Conservation (phyloP, 225 moss, liverwort and hornwort genomes). For the Bryum argenteum region DNA sequence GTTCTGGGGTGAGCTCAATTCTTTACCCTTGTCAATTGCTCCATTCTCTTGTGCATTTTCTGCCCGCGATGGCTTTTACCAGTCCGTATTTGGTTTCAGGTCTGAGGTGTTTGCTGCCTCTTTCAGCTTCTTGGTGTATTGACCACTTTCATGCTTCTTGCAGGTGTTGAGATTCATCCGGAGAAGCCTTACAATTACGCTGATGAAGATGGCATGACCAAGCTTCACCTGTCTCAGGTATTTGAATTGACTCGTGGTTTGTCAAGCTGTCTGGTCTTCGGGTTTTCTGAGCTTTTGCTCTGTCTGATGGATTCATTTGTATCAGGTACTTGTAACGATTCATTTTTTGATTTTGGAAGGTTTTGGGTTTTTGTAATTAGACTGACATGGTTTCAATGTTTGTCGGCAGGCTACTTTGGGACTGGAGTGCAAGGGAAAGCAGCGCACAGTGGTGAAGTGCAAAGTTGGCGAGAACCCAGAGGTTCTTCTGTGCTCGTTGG, state of each 20-base stretch:
- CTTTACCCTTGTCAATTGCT: background rate
- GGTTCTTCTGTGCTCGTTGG: slow-evolving; percentile 79
- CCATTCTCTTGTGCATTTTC: background rate
- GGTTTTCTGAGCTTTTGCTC: no score
- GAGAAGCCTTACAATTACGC: slow-evolving; percentile 58
- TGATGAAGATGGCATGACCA: slow-evolving; percentile 55
- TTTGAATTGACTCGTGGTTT: no score
- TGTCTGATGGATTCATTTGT: no score
- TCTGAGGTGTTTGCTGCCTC: no score
- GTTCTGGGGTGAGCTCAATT: slow-evolving; percentile 41
- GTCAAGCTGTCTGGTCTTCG: no score
- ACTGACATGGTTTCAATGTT: background rate
- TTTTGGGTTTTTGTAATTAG: no score
- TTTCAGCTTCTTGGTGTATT: background rate
- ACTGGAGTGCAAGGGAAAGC: slow-evolving; percentile 59
- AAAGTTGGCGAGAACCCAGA: slow-evolving; percentile 82
- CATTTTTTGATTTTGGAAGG: no score
- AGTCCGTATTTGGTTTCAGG: background rate
- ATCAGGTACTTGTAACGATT: no score
- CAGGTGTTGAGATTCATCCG: slow-evolving; percentile 75
- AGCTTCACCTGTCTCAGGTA: slow-evolving; percentile 84
- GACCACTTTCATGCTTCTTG: background rate
- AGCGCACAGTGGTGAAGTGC: slow-evolving; percentile 87
- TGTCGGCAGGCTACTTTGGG: slow-evolving; percentile 84
- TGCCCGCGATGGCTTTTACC: background rate